These are phyloP conservation scores for Salix purpurea DNA, from an alignment of 345 rosid genomes.

Conservation along the genomic window DNA sequence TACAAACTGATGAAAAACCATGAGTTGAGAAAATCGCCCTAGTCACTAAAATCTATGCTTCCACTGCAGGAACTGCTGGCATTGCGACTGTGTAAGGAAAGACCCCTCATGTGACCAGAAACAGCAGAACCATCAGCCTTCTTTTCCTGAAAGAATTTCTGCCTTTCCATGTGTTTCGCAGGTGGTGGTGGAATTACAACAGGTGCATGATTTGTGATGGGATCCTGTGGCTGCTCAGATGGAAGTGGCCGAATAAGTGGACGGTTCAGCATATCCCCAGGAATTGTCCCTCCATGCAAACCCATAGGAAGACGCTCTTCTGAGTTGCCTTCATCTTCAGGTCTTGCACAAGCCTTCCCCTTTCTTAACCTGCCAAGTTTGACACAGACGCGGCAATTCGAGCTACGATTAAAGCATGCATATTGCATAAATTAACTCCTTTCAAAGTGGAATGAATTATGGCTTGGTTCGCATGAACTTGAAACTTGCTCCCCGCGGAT, in stretches of 20 bases:
- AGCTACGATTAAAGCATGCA: background rate
- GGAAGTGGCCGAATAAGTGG: conserved; percentile 71
- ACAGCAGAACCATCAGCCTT: conserved; percentile 55
- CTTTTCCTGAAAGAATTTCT: conserved; percentile 84
- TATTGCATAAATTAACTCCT: background rate
- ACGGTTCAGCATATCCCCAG: conserved; percentile 59
- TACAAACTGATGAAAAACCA: conserved; percentile 8
- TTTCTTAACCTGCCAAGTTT: conserved; percentile 56
- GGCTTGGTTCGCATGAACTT: background rate
- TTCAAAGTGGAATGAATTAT: background rate
- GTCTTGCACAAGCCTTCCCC: conserved; percentile 83
- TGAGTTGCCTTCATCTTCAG: conserved; percentile 63
- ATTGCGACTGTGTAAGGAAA: conserved; percentile 72
- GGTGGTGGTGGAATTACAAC: conserved; percentile 92
- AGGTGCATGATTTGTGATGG: conserved; percentile 34
- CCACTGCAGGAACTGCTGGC: conserved; percentile 83
- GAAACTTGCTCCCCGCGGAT: background rate
- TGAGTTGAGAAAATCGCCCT: background rate
- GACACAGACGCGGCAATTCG: conserved; percentile 4
- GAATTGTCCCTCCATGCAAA: conserved; percentile 46
- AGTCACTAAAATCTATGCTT: conserved; percentile 59
- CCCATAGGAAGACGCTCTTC: conserved; percentile 37
- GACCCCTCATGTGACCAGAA: conserved; percentile 65
- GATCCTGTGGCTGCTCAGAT: conserved; percentile 37
- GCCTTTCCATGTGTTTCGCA: conserved; percentile 82